Conservation (phyloP, 2,329 filamentous ascomycete genomes). For the Fusarium dlaminii region DNA sequence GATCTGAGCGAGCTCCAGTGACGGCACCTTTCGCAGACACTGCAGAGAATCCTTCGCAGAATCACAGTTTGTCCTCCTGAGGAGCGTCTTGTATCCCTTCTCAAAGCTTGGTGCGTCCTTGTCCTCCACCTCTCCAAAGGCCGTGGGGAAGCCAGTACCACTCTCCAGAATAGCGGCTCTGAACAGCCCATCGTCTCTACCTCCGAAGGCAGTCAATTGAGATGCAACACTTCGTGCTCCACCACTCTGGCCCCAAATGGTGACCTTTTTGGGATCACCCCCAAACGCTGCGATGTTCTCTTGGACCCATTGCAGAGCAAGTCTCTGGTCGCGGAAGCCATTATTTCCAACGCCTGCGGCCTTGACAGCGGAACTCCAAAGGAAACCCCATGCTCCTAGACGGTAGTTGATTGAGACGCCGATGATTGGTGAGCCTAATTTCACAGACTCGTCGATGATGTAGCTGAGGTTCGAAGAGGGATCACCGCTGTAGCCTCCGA, state of each 20-base stretch:
- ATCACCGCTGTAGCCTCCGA: constrained; percentile 10
- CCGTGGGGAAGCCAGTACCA: constrained; percentile 21
- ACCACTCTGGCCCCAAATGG: constrained; percentile 30
- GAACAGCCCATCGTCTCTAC: constrained; percentile 12
- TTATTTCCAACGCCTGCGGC: constrained; percentile 13
- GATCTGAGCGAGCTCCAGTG: constrained; percentile 2
- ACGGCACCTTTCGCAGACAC: constrained; percentile 24
- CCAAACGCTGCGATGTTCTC: constrained; percentile 28
- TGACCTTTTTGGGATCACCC: constrained; percentile 17
- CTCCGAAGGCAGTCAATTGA: constrained; percentile 23
- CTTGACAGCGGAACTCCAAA: constrained; percentile 18
- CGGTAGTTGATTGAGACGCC: constrained; percentile 33
- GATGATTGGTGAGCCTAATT: constrained; percentile 19
- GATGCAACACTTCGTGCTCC: constrained; percentile 24
- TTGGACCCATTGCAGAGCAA: constrained; percentile 24
- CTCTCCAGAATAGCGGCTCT: constrained; percentile 30
- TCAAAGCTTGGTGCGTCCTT: background rate
- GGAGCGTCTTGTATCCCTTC: constrained; percentile 5
- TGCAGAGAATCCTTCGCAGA: background rate
- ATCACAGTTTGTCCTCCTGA: background rate
- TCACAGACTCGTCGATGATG: constrained; percentile 24
- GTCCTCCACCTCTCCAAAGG: constrained; percentile 3
- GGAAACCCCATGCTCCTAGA: constrained; percentile 23
- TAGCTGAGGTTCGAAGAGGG: constrained; percentile 5
- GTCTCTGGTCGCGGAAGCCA: constrained; percentile 27